A percentile compares a stretch with the other conserved stretches of the same genome.
phyloP scores from a whole-genome alignment of 2,329 filamentous ascomycete genomes.

The Hypomyces perniciosus region DNA sequence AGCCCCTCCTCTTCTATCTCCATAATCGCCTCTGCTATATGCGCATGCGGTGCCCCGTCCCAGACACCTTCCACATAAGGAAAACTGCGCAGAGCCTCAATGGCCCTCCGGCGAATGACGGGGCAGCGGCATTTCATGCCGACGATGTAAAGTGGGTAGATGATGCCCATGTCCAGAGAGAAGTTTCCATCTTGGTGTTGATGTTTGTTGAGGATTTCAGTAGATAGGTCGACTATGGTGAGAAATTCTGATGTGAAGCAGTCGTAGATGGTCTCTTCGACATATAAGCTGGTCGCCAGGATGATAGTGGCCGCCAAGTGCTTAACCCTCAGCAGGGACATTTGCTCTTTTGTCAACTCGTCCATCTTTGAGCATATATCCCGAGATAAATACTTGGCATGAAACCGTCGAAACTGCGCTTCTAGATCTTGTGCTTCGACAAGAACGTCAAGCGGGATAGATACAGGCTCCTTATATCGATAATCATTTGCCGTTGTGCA shows the following conservation, averaged over 20 bases:
- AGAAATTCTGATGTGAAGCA: slow-evolving; percentile 9
- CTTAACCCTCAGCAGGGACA: slow-evolving; percentile 12
- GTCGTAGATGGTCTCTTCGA: slow-evolving; percentile 13
- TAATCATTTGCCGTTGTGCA: slow-evolving; percentile 9
- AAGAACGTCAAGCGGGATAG: slow-evolving; percentile 5
- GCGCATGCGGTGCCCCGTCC: slow-evolving; percentile 10
- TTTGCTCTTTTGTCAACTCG: slow-evolving; percentile 5
- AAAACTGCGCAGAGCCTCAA: slow-evolving; percentile 6
- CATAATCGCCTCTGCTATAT: slow-evolving; percentile 10
- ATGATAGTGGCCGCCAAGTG: slow-evolving; percentile 10
- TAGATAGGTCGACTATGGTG: slow-evolving; percentile 8
- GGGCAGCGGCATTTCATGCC: slow-evolving; percentile 15
- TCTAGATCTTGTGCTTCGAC: slow-evolving; percentile 9
- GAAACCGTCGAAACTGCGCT: slow-evolving; percentile 6
- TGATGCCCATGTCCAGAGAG: slow-evolving; percentile 13
- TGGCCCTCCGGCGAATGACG: slow-evolving; percentile 11
- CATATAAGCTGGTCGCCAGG: slow-evolving; percentile 10
- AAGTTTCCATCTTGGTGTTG: neutral
- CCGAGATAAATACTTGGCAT: neutral
- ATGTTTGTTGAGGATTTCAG: neutral
- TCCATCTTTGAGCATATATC: neutral
- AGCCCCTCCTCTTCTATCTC: slow-evolving; percentile 13
- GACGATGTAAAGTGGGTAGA: slow-evolving; percentile 14
- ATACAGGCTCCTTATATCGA: slow-evolving; percentile 5
- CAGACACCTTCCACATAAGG: slow-evolving; percentile 10